Evolutionary conservation across 805 yeast genomes (phyloP).

Genomic region (Myxozyma monticola): DNA sequence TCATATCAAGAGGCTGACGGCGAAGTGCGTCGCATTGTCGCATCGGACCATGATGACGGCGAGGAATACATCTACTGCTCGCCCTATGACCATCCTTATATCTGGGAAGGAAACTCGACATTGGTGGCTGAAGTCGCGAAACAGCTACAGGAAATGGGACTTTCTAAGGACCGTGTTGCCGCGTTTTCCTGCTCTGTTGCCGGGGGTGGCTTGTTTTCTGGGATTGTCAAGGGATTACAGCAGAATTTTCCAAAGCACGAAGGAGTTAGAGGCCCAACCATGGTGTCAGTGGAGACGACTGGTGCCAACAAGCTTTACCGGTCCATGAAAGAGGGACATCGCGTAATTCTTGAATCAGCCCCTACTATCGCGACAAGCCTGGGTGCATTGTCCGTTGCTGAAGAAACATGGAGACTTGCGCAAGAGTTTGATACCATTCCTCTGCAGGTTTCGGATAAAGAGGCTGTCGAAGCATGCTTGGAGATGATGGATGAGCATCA

Average conservation of each 20-base stretch:
- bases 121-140: constrained; percentile 78
- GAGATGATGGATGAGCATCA: constrained; percentile 53
- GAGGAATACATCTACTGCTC: constrained; percentile 86
- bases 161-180: constrained; percentile 48
- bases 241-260: constrained; percentile 46
- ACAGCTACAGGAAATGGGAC: constrained; percentile 61
- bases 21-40: constrained; percentile 74
- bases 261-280: constrained; percentile 32
- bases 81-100: constrained; percentile 89
- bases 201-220: constrained; percentile 93
- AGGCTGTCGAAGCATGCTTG: constrained; percentile 56
- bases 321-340: constrained; percentile 49
- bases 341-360: constrained; percentile 46
- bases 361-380: constrained; percentile 62
- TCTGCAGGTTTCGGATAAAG: constrained; percentile 52
- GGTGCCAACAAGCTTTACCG: constrained; percentile 60
- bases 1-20: constrained; percentile 76
- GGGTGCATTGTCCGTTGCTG: constrained; percentile 61
- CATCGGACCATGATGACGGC: constrained; percentile 44
- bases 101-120: constrained; percentile 95
- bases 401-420: constrained; percentile 50
- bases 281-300: constrained; percentile 58
- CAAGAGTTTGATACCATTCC: constrained; percentile 45
- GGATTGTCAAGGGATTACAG: constrained; percentile 80
- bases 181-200: constrained; percentile 93